Base-by-base conservation (phyloP, 371 early-diverging fungal species). In the Actinomortierella wolfii region DNA sequence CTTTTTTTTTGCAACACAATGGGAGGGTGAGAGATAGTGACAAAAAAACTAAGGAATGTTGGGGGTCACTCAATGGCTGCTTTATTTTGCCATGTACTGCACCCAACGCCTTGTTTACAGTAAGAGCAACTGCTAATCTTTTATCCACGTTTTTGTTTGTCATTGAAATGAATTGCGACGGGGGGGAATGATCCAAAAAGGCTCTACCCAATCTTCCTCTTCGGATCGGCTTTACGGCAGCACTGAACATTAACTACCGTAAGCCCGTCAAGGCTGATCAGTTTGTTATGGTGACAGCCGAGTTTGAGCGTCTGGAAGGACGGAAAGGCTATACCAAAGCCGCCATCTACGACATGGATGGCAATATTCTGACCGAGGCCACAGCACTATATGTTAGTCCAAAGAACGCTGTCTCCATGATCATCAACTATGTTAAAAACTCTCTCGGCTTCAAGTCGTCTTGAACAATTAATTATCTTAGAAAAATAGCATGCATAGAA, bases 211-310 rank as follows among this genome's bases (percentile, higher is more conserved):
- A 71, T 50, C 64, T 89, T 21, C 91, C 91, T 14, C 83, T 82
- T 68, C 83, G 81, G 45, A 77, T 86, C 23, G 93, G 89, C 9
- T 84, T 92, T 57, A 92, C 93, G 0, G 93, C 92, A 1, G 87
- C 89, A 65, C 76, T 92, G 50, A 87, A 87, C 56, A 70, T 92
- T 42, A 83, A 89, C 64, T 92, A 92, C 61, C 88, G 89, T 47
- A 68, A 70, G 18, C 92, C 92, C 2, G 89, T 86, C 56, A 76
- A 77, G 42, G 88, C 90, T 0, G 78, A 87, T 45, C 87, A 88
- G 62, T 83, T 88, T 73, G 82, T 91, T 2, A 84, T 87, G 42
- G 67, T 90, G 52, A 79, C 76, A 6, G 84, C 87, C 34, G 82
- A 86, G 67, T 65, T 92, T 6, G 82, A 81, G 40, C 78, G 79